Evolutionary conservation across 768 basidiomycete genomes (phyloP), one percentile per base, ranked within the genome.

Genomic region (Kwoniella mangroviensis): DNA sequence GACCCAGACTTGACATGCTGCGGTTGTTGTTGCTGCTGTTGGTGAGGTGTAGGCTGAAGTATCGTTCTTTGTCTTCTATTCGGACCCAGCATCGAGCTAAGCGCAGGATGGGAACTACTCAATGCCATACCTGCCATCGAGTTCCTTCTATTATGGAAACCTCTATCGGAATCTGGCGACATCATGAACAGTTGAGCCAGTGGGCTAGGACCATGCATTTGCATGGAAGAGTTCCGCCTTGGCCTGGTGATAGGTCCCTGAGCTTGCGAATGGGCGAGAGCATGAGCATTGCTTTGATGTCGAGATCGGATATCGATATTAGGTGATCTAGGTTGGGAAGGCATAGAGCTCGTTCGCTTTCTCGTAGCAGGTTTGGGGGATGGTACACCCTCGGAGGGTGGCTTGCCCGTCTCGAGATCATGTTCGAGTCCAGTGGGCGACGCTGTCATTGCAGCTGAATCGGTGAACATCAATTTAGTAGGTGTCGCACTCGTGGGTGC

Each of bases 151-250:
- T 63, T 57, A 34, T 72, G 45, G 10, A 53, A 13, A 12, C 28
- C 26, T 61, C 72, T 41, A 11, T 58, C 65, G 11, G 26, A 15
- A 17, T 67, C 72, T 0, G 72, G 65, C 21, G 65, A 66, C 24
- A 59, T 65, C 17, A 81, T 72, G 67, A 83, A 83, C 5, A 83
- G 68, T 42, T 81, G 63, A 6, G 82, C 82, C 6, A 83, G 69
- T 0, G 82, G 82, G 64, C 75, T 77, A 0, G 81, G 81, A 51
- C 81, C 82, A n/a, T 78, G 73, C 5, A 79, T 75, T 5, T 78
- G 73, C 12, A 79, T 75, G 3, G 78, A 78, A 58, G 73, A 75
- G 40, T 79, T 78, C 34, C 80, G 65, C 10, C 82, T 58, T 0
- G 71, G 73, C 56, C 75, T 70, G 45, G 28, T 65, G 65, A 56